Evolutionary conservation across 768 basidiomycete species (phyloP).

Genomic region (Pseudohyphozyma bogoriensis): DNA sequence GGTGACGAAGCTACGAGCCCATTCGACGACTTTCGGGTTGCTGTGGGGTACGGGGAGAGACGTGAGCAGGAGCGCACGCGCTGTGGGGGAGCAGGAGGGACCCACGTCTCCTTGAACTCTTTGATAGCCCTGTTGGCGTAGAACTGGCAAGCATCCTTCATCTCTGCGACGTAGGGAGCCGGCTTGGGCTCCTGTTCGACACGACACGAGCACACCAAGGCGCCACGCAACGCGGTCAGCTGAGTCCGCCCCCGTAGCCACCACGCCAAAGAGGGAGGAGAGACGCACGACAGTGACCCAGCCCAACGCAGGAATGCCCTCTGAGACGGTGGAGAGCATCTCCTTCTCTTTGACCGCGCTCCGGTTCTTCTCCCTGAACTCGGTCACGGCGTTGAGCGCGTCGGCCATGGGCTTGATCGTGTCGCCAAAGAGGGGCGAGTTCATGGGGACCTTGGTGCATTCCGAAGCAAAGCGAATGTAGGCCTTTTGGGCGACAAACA

Average conservation of each 20-base stretch:
- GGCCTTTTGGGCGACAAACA: conserved; percentile 57
- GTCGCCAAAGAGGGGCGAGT: conserved; percentile 43
- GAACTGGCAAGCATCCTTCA: conserved; percentile 76
- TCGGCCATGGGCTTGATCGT: conserved; percentile 60
- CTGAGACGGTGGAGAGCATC: conserved; percentile 69
- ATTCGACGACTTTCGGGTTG: conserved; percentile 75
- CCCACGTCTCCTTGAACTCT: conserved; percentile 85
- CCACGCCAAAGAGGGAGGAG: background rate
- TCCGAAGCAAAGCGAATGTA: conserved; percentile 57
- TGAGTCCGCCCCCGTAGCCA: background rate
- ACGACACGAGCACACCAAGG: background rate
- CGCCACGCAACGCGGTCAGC: background rate
- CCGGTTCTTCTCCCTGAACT: conserved; percentile 68
- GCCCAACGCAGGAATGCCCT: conserved; percentile 67
- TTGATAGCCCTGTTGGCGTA: conserved; percentile 84
- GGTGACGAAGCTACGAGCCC: conserved; percentile 63
- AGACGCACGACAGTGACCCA: conserved; percentile 74
- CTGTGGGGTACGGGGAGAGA: conserved; percentile 41
- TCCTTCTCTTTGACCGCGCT: conserved; percentile 71
- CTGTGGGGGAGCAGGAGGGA: conserved; percentile 4
- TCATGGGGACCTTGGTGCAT: conserved; percentile 63
- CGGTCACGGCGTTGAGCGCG: conserved; percentile 63
- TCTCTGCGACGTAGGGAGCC: conserved; percentile 62
- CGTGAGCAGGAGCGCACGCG: background rate
- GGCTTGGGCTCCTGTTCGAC: conserved; percentile 59